Evolutionary conservation across 192 early-diverging fungal species (phyloP), one percentile per base, ranked within the genome.

Genomic region (Gryganskiella cystojenkinii): DNA sequence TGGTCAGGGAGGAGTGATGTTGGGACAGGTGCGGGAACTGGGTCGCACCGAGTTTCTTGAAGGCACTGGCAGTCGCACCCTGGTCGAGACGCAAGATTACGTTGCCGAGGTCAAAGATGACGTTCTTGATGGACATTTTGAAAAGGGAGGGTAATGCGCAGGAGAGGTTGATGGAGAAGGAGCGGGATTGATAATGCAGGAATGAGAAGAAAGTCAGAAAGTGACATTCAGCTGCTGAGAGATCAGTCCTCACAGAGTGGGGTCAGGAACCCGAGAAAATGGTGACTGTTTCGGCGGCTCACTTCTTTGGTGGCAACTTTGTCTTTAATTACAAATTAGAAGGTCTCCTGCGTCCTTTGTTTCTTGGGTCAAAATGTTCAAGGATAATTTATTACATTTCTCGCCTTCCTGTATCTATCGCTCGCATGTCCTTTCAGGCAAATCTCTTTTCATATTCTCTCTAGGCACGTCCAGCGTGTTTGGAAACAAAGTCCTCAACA

Each of bases 401-500:
- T n/a, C n/a, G n/a, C n/a, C n/a, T n/a, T n/a, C n/a, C n/a, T n/a
- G n/a, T n/a, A n/a, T n/a, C n/a, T n/a, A n/a, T n/a, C n/a, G 52
- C 11, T 50, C 25, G 19, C 47, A 49, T 49, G n/a, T 20, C 47
- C 7, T 20, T 22, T 4, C 7, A 20, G 6, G 9, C 47, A 49
- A 22, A 49, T 22, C n/a, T 50, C 49, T 50, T 28, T 17, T 27
- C 25, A 20, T 31, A 6, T 30, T 10, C 25, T 46, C 4, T 5
- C 52, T 68, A 62, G 11, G 64, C 73, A 20, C 52, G 54, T 28
- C 31, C 28, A 35, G 73, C 64, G 37, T 78, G 66, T 17, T 67
- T 79, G 47, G 83, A 72, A 25, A 89, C 84, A 70, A 91, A 87
- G 11, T 85, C 73, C 24, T 82, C 71, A 37, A 95, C 76, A 67